Percentiles rank a stretch among this genome's conserved stretches.
These are phyloP conservation scores for Globisporangium paroecandrum DNA, from an alignment of 352 stramenopile genomes.

Conservation along the genomic window DNA sequence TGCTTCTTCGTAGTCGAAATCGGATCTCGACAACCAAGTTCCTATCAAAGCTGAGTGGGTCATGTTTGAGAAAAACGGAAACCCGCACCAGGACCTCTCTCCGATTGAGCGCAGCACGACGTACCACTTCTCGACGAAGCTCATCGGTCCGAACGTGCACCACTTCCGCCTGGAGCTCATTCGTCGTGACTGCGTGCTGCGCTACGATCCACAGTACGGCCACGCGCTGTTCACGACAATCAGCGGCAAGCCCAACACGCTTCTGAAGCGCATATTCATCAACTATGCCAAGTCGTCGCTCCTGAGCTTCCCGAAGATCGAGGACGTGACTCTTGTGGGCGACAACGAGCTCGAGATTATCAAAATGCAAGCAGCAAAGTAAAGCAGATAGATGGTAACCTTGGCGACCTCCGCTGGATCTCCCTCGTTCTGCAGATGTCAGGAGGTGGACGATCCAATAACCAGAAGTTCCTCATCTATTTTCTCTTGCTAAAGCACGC, in stretches of 20 bases:
- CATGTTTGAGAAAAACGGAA: constrained; percentile 64
- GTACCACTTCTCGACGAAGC: constrained; percentile 39
- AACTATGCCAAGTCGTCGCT: constrained; percentile 33
- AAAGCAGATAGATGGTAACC: neutral
- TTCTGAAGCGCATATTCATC: constrained; percentile 52
- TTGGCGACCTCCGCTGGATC: neutral
- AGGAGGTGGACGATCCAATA: neutral
- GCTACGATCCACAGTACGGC: constrained; percentile 33
- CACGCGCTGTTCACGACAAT: constrained; percentile 49
- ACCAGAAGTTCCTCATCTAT: neutral
- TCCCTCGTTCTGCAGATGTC: no score
- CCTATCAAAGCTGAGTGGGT: constrained; percentile 60
- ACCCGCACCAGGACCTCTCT: constrained; percentile 49
- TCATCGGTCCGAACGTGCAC: constrained; percentile 45
- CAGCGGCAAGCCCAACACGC: constrained; percentile 51
- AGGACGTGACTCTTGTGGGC: constrained; percentile 36
- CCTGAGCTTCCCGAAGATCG: constrained; percentile 34
- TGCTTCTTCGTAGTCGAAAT: constrained; percentile 19
- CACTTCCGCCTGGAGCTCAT: constrained; percentile 46
- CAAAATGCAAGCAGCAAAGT: constrained; percentile 8
- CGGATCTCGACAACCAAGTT: constrained; percentile 28
- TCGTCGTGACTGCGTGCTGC: constrained; percentile 42
- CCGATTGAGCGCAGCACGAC: constrained; percentile 53
- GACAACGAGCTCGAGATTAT: constrained; percentile 35
- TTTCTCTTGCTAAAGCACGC: neutral